Evolutionary conservation across 768 basidiomycete species (phyloP), one percentile per base, ranked within the genome.

Genomic region (Suillus discolor): DNA sequence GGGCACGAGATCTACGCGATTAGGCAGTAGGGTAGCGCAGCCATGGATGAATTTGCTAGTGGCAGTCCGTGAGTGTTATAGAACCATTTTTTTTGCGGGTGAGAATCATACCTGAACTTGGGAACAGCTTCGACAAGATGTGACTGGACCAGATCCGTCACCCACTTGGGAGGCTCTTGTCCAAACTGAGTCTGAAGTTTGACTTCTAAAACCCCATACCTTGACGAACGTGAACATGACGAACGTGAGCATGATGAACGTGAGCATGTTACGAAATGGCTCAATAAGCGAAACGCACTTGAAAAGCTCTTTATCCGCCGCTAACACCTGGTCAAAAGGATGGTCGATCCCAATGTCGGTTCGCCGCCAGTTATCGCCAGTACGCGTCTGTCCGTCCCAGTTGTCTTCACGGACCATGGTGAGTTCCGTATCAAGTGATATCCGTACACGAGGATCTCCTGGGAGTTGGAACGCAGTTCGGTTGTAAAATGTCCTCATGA

Each of bases 391-490:
- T 2, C 91, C 93, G 76, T 98, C 96, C 93, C 96, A 99, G 73
- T 97, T 93, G 73, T 99, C 97, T 78, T 99, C 97, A 67, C 97
- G 87, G 62, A 97, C 77, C 85, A 99, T 89, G 4, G 93, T 91
- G 41, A 99, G 86, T 75, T 98, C 94, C 0, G 97, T 99, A 74
- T 99, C 97, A 66, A 99, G 88, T 20, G 97, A 99, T 66, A 99
- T 98, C 61, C 97, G 95, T 44, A 99, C 49, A 25, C 49, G 23
- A 3, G 25, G 97, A 74, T 99, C 97, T 25, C 97, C 97, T 11
- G 97, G 97, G 28, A 99, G 87, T 78, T 99, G 97, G 84, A 99
- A 99, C 1, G 97, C 97, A 16, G 97, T 99, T 49, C 97, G 92
- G 74, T 98, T 97, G 81, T 99, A 99, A 80, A 98, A 99, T 11